Evolutionary conservation across 2,329 filamentous ascomycete genomes (phyloP).

Genomic region (Aspergillus sp.): DNA sequence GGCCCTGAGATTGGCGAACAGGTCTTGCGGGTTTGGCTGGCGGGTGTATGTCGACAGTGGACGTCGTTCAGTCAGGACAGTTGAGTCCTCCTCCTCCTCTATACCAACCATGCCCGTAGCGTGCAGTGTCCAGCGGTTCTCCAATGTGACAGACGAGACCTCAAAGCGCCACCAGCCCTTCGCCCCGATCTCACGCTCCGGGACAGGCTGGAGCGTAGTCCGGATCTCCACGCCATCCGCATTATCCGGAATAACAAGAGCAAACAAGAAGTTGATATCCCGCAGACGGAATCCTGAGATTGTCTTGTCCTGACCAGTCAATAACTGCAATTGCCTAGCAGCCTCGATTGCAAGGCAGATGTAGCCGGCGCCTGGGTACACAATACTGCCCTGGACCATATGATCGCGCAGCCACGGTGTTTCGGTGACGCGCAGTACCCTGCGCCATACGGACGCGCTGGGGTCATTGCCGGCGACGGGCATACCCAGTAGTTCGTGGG

Average conservation of each 20-base stretch:
- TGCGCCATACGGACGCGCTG: constrained; percentile 27
- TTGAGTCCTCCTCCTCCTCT: background rate
- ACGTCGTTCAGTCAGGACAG: background rate
- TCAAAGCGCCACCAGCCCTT: background rate
- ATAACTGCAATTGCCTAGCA: background rate
- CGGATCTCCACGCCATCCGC: background rate
- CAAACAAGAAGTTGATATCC: background rate
- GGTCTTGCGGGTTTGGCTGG: background rate
- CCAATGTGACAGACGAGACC: background rate
- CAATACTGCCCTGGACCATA: constrained; percentile 25
- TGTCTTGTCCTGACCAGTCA: too few relatives aligned
- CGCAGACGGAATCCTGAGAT: background rate
- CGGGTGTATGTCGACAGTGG: background rate
- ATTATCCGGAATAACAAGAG: background rate
- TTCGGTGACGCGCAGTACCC: constrained; percentile 24
- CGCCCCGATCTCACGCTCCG: background rate
- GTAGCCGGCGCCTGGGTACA: constrained; percentile 32
- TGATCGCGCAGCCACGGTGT: constrained; percentile 35
- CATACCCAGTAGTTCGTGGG: constrained; percentile 20
- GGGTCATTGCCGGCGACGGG: background rate
- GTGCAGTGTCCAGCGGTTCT: background rate
- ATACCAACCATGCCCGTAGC: background rate
- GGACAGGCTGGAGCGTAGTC: background rate
- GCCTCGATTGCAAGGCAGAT: constrained; percentile 28
- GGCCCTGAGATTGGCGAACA: background rate